These are phyloP conservation scores for Umbelopsis vinacea DNA, from an alignment of 192 early-diverging fungal species.

Conservation along the genomic window DNA sequence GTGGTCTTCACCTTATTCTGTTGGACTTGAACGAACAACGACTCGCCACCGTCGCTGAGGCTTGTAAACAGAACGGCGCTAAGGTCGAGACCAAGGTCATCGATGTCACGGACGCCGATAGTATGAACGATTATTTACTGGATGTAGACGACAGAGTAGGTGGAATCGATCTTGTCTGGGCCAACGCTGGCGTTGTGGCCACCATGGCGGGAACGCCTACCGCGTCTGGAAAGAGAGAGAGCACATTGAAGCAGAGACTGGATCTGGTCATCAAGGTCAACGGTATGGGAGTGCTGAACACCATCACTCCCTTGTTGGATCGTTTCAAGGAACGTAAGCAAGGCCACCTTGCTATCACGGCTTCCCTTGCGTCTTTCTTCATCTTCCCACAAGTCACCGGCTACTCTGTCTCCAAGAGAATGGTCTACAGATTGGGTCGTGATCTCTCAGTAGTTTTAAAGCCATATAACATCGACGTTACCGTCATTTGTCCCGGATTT, in stretches of 20 bases:
- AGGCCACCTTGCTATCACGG: conserved; percentile 27
- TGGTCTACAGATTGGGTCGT: conserved; percentile 28
- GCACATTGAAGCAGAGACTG: conserved; percentile 21
- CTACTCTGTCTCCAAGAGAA: conserved; percentile 23
- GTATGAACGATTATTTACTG: conserved; percentile 24
- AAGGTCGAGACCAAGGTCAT: conserved; percentile 25
- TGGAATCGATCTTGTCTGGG: conserved; percentile 24
- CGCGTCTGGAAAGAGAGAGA: neutral
- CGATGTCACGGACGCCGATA: conserved; percentile 19
- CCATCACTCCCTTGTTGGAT: conserved; percentile 27
- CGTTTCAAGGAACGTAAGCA: conserved; percentile 19
- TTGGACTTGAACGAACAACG: conserved; percentile 20
- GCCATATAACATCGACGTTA: conserved; percentile 17
- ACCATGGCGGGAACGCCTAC: conserved; percentile 9
- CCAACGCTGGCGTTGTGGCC: conserved; percentile 30
- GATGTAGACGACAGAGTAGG: conserved; percentile 25
- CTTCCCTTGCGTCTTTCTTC: conserved; percentile 20
- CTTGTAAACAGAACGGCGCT: conserved; percentile 6
- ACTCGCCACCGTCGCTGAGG: conserved; percentile 16
- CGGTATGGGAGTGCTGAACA: conserved; percentile 25
- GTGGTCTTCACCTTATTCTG: conserved; percentile 3
- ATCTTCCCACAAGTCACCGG: conserved; percentile 13
- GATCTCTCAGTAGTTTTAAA: conserved; percentile 19
- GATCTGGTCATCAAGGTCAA: conserved; percentile 26
- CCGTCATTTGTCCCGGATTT: conserved; percentile 25